A percentile compares a stretch with the other conserved stretches of the same genome.
Conservation (phyloP, 2,329 filamentous ascomycete genomes). For the Ophiostoma himal-ulmi region DNA sequence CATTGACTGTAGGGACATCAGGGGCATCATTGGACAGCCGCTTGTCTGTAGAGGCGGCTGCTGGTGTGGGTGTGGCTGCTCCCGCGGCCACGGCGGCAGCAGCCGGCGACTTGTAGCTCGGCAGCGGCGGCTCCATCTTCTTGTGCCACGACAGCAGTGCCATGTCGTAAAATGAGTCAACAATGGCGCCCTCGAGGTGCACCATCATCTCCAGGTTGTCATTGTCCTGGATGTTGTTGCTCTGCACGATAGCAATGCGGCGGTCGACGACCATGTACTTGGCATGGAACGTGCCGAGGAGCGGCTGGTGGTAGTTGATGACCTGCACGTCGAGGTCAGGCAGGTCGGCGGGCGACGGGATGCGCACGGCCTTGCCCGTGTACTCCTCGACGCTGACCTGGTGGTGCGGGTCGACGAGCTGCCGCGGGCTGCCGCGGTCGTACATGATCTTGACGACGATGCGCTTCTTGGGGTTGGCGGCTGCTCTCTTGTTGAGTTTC, state of each 20-base stretch:
- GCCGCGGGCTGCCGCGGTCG: slow-evolving; percentile 61
- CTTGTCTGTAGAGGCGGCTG: not conserved
- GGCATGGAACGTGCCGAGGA: slow-evolving; percentile 68
- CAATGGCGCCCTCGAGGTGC: slow-evolving; percentile 68
- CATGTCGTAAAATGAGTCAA: slow-evolving; percentile 69
- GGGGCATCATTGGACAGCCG: not conserved
- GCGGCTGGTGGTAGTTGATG: slow-evolving; percentile 63
- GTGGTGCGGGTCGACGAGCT: slow-evolving; percentile 61
- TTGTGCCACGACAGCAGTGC: slow-evolving; percentile 68
- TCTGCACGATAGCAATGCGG: slow-evolving; percentile 63
- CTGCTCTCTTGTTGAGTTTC: slow-evolving; percentile 62
- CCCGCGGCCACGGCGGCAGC: slow-evolving; percentile 19
- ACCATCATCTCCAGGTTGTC: slow-evolving; percentile 78
- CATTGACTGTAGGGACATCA: not conserved
- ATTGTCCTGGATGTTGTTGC: slow-evolving; percentile 74
- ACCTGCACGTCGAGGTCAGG: slow-evolving; percentile 68
- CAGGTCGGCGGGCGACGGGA: slow-evolving; percentile 60
- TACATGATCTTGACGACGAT: slow-evolving; percentile 70
- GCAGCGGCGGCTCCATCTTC: slow-evolving; percentile 53
- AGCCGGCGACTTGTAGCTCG: slow-evolving; percentile 48
- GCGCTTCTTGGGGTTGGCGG: slow-evolving; percentile 42
- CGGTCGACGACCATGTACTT: slow-evolving; percentile 76
- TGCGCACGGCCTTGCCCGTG: slow-evolving; percentile 49
- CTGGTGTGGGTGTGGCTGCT: not conserved
- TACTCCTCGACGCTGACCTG: slow-evolving; percentile 54